Percentiles rank a stretch among this genome's conserved stretches.
Evolutionary conservation across 148 eudicot genomes (phyloP).

Genomic region (Cornus kousa): DNA sequence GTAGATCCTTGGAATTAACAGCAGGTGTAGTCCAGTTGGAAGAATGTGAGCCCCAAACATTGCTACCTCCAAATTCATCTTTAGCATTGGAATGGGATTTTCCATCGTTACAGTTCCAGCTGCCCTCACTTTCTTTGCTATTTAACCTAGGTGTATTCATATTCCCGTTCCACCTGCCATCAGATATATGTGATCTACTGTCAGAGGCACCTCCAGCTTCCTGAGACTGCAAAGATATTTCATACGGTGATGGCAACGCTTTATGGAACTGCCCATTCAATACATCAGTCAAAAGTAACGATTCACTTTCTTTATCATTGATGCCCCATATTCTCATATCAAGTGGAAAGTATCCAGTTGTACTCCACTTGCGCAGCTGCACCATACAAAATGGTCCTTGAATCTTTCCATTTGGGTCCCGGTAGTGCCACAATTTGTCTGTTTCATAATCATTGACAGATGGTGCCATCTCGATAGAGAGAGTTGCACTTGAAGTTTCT

Average conservation of each 20-base stretch:
- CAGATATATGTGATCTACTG: slow-evolving; percentile 20
- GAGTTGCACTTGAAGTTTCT: slow-evolving; percentile 38
- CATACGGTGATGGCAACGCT: slow-evolving; percentile 19
- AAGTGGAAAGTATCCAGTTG: slow-evolving; percentile 65
- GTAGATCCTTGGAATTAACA: slow-evolving; percentile 4
- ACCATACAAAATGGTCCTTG: slow-evolving; percentile 89
- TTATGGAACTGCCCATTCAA: slow-evolving; percentile 45
- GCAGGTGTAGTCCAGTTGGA: slow-evolving; percentile 15
- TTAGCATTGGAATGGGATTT: slow-evolving; percentile 29
- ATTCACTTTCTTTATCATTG: slow-evolving; percentile 46
- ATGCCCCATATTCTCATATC: slow-evolving; percentile 82
- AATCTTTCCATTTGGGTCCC: slow-evolving; percentile 71
- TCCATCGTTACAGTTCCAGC: slow-evolving; percentile 22
- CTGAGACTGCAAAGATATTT: slow-evolving; percentile 25
- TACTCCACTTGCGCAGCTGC: slow-evolving; percentile 80
- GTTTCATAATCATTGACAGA: slow-evolving; percentile 38
- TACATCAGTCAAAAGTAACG: slow-evolving; percentile 63
- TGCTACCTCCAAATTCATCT: slow-evolving; percentile 17
- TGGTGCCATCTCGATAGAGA: slow-evolving; percentile 32
- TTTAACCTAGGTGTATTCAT: slow-evolving; percentile 23
- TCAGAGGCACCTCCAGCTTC: slow-evolving; percentile 34
- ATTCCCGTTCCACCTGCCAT: slow-evolving; percentile 28
- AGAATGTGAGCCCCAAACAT: slow-evolving; percentile 23
- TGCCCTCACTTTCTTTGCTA: slow-evolving; percentile 31
- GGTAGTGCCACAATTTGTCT: slow-evolving; percentile 79